phyloP scores from a whole-genome alignment of 768 basidiomycete genomes.

The Russula lepida region DNA sequence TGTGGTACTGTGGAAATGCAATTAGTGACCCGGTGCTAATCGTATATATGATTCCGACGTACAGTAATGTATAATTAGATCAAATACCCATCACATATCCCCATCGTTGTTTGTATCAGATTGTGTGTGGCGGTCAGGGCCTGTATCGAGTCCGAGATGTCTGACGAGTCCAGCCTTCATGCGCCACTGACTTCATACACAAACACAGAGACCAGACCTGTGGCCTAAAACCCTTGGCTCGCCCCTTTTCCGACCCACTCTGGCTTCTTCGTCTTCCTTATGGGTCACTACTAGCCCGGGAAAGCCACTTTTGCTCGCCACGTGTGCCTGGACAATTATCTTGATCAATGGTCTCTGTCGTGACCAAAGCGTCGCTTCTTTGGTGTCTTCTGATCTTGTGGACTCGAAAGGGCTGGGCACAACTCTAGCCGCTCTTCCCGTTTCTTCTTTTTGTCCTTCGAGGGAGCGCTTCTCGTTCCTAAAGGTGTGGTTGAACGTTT shows the following conservation, averaged over 20 bases:
- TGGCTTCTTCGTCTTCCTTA: neutral
- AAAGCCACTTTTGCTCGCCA: neutral
- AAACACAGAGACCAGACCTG: neutral
- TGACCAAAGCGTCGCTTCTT: neutral
- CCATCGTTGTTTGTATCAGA: too few relatives aligned
- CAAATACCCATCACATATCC: neutral
- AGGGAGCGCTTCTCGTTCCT: too few relatives aligned
- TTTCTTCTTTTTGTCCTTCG: too few relatives aligned
- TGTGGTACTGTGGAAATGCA: constrained; percentile 6
- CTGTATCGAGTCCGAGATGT: neutral
- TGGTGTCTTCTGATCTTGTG: neutral
- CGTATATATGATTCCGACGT: constrained; percentile 8
- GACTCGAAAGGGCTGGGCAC: too few relatives aligned
- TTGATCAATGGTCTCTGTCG: neutral
- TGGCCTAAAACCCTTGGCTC: neutral
- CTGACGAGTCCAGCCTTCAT: neutral
- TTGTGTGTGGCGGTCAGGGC: neutral
- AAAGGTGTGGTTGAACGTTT: too few relatives aligned
- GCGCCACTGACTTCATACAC: neutral
- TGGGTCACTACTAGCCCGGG: neutral
- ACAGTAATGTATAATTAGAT: constrained; percentile 3
- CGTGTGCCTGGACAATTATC: neutral
- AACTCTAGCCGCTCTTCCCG: too few relatives aligned
- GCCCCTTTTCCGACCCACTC: neutral
- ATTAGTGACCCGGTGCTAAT: constrained; percentile 4